Evolutionary conservation across 2,329 filamentous ascomycete species (phyloP).

Genomic region (Tolypocladium album): DNA sequence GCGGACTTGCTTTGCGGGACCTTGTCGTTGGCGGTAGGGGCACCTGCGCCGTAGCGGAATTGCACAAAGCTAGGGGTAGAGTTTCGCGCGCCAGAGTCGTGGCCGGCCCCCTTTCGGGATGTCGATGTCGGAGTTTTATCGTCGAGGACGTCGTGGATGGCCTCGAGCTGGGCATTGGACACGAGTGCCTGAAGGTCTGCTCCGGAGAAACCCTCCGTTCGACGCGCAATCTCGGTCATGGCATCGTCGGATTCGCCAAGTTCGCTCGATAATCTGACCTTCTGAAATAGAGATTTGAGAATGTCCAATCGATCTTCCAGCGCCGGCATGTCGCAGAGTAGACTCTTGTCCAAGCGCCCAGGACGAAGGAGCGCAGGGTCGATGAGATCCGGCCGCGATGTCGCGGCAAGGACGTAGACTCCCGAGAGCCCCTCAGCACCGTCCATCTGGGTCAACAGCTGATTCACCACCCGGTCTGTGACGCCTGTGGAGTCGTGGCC

Average conservation of each 20-base stretch:
- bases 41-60: slow-evolving; percentile 66
- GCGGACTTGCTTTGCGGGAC: slow-evolving; percentile 39
- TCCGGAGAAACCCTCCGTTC: slow-evolving; percentile 84
- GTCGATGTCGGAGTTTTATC: slow-evolving; percentile 35
- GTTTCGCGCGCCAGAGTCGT: slow-evolving; percentile 16
- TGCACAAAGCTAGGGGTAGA: slow-evolving; percentile 56
- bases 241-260: slow-evolving; percentile 45
- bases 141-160: slow-evolving; percentile 82
- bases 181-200: slow-evolving; percentile 91
- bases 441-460: slow-evolving; percentile 97
- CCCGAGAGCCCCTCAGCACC: slow-evolving; percentile 90
- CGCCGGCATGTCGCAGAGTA: slow-evolving; percentile 82
- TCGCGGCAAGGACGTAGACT: slow-evolving; percentile 93
- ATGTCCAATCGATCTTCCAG: slow-evolving; percentile 80
- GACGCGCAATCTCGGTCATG: slow-evolving; percentile 62
- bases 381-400: slow-evolving; percentile 85
- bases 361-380: slow-evolving; percentile 88
- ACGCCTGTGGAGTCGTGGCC: slow-evolving; percentile 96
- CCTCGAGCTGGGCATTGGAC: slow-evolving; percentile 93
- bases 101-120: slow-evolving; percentile 22
- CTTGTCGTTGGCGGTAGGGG: slow-evolving; percentile 28
- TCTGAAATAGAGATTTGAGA: slow-evolving; percentile 69
- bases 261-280: slow-evolving; percentile 62
- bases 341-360: slow-evolving; percentile 82
- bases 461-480: slow-evolving; percentile 97